Evolutionary conservation across 177 flowering plant genomes (phyloP).

Genomic region (Vitis hybrid): DNA sequence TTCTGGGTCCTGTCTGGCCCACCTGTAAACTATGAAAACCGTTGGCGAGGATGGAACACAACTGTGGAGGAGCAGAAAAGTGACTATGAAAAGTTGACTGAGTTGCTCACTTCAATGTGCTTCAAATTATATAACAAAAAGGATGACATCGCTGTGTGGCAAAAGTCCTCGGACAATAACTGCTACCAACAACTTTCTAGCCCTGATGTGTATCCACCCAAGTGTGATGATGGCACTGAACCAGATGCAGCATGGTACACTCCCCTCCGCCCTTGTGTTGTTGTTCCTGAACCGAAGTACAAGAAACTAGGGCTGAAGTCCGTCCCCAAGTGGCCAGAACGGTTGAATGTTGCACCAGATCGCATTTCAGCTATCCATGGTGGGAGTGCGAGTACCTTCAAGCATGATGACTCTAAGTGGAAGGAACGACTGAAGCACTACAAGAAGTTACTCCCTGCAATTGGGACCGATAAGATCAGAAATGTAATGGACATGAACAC

Average conservation of each 20-base stretch:
- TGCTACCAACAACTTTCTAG: conserved; percentile 61
- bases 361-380: conserved; percentile 64
- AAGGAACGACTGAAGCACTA: conserved; percentile 78
- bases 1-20: conserved; percentile 99
- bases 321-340: conserved; percentile 84
- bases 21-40: conserved; percentile 89
- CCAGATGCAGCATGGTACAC: conserved; percentile 97
- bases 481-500: conserved; percentile 99
- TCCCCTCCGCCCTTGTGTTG: conserved; percentile 86
- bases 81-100: conserved; percentile 80
- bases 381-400: conserved; percentile 71
- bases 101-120: conserved; percentile 79
- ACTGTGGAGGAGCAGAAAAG: conserved; percentile 84
- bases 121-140: conserved; percentile 78
- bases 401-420: conserved; percentile 91
- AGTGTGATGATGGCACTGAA: conserved; percentile 92
- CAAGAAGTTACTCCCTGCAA: conserved; percentile 74
- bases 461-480: conserved; percentile 80
- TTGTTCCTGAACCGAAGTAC: conserved; percentile 55
- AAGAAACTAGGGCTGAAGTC: conserved; percentile 51
- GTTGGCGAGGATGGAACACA: conserved; percentile 97
- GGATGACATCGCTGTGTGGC: conserved; percentile 98
- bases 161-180: conserved; percentile 54
- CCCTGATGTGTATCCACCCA: conserved; percentile 76
- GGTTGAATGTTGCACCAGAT: conserved; percentile 73